Evolutionary conservation across 805 yeast species (phyloP).

Genomic region (Wickerhamomyces canadensis): DNA sequence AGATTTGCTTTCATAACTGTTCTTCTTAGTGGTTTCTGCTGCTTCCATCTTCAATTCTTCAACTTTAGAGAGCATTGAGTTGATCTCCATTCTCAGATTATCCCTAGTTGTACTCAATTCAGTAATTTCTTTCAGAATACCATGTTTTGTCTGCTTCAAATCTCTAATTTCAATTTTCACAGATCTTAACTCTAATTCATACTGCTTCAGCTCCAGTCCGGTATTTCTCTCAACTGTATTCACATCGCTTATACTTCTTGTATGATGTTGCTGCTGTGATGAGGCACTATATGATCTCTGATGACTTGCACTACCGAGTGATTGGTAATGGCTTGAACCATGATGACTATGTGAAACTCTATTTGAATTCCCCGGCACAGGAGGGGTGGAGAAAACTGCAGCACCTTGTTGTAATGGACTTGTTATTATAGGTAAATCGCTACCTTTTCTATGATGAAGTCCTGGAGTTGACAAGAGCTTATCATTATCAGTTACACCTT

Average conservation of each 20-base stretch:
- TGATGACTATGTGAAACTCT: slow-evolving; percentile 3
- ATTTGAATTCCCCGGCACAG: slow-evolving; percentile 17
- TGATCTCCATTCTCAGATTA: slow-evolving; percentile 41
- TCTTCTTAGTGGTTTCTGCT: too few relatives aligned
- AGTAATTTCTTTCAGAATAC: slow-evolving; percentile 44
- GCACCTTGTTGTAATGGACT: slow-evolving; percentile 13
- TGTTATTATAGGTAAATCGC: background rate
- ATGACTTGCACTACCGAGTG: slow-evolving; percentile 5
- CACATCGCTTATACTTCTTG: slow-evolving; percentile 10
- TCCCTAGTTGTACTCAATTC: slow-evolving; percentile 43
- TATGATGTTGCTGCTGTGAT: background rate
- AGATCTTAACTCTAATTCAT: slow-evolving; percentile 33
- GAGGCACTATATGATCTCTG: slow-evolving; percentile 5
- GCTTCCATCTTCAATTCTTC: slow-evolving; percentile 9
- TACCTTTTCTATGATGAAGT: slow-evolving; percentile 2
- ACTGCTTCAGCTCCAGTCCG: slow-evolving; percentile 17
- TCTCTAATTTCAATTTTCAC: slow-evolving; percentile 36
- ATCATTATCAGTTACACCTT: too few relatives aligned
- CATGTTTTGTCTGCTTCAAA: slow-evolving; percentile 38
- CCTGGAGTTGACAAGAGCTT: slow-evolving; percentile 9
- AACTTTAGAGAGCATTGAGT: slow-evolving; percentile 23
- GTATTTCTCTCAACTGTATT: slow-evolving; percentile 8
- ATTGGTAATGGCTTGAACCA: background rate
- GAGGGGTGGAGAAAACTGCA: slow-evolving; percentile 24
- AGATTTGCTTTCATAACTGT: too few relatives aligned